These are phyloP conservation scores for Forsythia viridissima DNA, from an alignment of 257 asterid genomes.

Conservation along the genomic window DNA sequence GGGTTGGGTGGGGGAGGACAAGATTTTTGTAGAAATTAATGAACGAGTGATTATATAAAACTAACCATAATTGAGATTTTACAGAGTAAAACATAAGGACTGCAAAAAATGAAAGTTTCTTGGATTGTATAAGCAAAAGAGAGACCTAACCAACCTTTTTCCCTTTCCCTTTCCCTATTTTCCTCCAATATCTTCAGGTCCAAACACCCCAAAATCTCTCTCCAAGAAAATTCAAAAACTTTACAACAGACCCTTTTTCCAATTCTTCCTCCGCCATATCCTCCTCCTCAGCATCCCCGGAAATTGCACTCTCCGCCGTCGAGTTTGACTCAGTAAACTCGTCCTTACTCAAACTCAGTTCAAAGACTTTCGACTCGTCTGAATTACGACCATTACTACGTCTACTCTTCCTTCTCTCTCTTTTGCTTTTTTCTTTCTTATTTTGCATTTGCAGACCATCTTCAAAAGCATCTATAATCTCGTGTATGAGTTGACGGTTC, in stretches of 20 bases:
- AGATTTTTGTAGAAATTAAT: neutral
- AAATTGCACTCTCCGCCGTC: slow-evolving; percentile 22
- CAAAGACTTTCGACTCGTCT: slow-evolving; percentile 31
- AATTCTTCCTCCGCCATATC: slow-evolving; percentile 36
- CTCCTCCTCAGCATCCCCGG: slow-evolving; percentile 3
- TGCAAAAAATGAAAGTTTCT: neutral
- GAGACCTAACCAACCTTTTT: neutral
- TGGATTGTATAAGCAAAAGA: neutral
- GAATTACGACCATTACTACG: slow-evolving; percentile 20
- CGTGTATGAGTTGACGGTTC: slow-evolving; percentile 70
- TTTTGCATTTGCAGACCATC: slow-evolving; percentile 43
- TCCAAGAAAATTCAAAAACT: slow-evolving; percentile 62
- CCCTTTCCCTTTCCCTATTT: too few species aligned
- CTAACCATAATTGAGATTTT: neutral
- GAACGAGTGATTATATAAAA: neutral
- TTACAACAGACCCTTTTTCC: slow-evolving; percentile 61
- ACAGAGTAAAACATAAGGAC: slow-evolving; percentile 15
- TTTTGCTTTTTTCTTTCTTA: slow-evolving; percentile 36
- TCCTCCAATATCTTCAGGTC: slow-evolving; percentile 34
- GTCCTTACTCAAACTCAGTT: slow-evolving; percentile 30
- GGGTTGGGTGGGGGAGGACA: too few species aligned
- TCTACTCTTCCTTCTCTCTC: slow-evolving; percentile 48
- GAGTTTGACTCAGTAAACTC: slow-evolving; percentile 31
- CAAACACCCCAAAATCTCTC: slow-evolving; percentile 74
- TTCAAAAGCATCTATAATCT: slow-evolving; percentile 65